Conservation (phyloP, 345 rosid genomes). For the Fremontodendron californicum region DNA sequence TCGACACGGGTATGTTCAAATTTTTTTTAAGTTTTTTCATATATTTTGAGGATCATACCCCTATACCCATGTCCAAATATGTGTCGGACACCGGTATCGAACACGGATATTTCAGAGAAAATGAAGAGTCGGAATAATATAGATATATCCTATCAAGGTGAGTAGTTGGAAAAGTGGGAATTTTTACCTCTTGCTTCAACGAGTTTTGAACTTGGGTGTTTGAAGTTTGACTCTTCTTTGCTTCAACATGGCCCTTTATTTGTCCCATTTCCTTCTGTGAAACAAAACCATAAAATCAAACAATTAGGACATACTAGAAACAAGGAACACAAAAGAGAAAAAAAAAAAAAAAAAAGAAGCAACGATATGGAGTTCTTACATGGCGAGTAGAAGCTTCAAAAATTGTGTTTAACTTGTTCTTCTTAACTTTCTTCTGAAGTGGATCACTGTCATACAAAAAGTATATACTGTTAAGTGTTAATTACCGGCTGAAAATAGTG, state of each 20-base stretch:
- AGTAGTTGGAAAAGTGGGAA: not conserved
- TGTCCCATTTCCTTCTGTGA: conserved; percentile 44
- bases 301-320: not conserved
- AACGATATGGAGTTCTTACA: conserved; percentile 23
- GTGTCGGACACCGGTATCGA: too few relatives aligned
- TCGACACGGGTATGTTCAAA: too few relatives aligned
- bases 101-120: too few relatives aligned
- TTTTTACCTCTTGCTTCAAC: conserved; percentile 56
- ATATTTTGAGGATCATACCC: too few relatives aligned
- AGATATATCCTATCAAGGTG: not conserved
- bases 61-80: too few relatives aligned
- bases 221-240: conserved; percentile 22
- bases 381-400: conserved; percentile 16
- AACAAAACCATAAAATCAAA: not conserved
- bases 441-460: conserved; percentile 39
- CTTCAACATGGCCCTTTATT: conserved; percentile 25
- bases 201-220: conserved; percentile 25
- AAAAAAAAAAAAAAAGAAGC: too few relatives aligned
- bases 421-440: conserved; percentile 23
- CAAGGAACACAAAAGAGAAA: not conserved
- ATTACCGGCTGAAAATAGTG: not conserved
- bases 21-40: too few relatives aligned
- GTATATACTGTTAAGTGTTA: not conserved
- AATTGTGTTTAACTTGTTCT: conserved; percentile 22
- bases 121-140: too few relatives aligned